Percentiles rank a stretch among this genome's conserved stretches.
Conservation (phyloP, 768 basidiomycete genomes). For the Pisolithus tinctorius region DNA sequence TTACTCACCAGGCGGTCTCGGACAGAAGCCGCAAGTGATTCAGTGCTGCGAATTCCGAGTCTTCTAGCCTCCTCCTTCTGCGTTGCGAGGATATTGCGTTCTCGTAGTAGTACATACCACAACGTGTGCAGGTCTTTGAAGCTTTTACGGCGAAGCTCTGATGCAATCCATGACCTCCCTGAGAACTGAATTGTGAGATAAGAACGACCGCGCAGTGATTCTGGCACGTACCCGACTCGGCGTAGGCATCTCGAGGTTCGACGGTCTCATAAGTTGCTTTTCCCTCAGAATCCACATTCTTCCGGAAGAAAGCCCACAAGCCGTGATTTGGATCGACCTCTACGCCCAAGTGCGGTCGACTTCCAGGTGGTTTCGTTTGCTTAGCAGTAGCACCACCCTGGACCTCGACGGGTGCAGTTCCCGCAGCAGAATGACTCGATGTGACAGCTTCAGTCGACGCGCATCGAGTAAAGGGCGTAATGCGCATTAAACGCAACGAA, state of each 20-base stretch:
- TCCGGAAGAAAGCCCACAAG: conserved; percentile 71
- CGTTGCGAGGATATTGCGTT: conserved; percentile 85
- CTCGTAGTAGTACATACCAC: conserved; percentile 87
- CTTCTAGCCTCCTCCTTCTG: conserved; percentile 76
- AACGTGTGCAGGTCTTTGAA: conserved; percentile 92
- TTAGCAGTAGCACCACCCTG: background rate
- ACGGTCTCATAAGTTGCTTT: conserved; percentile 48
- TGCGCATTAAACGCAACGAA: conserved; percentile 17
- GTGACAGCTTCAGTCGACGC: conserved; percentile 12
- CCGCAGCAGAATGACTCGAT: no score
- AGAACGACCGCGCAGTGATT: background rate
- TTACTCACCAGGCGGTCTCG: conserved; percentile 41
- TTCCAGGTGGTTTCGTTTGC: conserved; percentile 19
- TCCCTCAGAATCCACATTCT: conserved; percentile 42
- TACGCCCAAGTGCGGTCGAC: conserved; percentile 39
- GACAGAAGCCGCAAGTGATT: conserved; percentile 20
- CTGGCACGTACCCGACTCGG: conserved; percentile 31
- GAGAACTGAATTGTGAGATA: conserved; percentile 8
- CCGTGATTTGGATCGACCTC: conserved; percentile 58
- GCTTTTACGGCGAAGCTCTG: conserved; percentile 83
- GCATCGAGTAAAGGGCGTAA: conserved; percentile 12
- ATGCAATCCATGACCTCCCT: conserved; percentile 86
- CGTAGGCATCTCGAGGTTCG: conserved; percentile 26
- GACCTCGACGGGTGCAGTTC: background rate
- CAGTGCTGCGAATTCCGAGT: conserved; percentile 36